Conservation (phyloP, 495 filamentous ascomycete genomes). For the Aspergillus olivimuriae region DNA sequence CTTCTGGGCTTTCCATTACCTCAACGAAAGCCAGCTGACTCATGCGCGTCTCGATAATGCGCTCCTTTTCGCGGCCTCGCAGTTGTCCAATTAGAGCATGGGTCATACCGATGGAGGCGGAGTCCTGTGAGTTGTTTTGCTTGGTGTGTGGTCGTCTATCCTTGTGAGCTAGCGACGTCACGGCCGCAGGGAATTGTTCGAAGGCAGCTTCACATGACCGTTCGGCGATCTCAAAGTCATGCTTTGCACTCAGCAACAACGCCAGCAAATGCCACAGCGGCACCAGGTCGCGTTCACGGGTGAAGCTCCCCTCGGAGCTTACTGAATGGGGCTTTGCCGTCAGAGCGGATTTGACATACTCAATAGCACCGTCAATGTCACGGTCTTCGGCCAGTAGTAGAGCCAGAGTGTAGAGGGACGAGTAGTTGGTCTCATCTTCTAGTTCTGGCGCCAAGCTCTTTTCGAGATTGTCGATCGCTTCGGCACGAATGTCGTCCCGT, state of each 20-base stretch:
- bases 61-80: constrained; percentile 69
- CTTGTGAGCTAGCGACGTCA: constrained; percentile 47
- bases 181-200: constrained; percentile 64
- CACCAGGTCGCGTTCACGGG: constrained; percentile 36
- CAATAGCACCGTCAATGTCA: constrained; percentile 69
- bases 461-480: constrained; percentile 67
- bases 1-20: constrained; percentile 69
- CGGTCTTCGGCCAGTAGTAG: constrained; percentile 73
- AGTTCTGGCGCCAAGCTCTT: constrained; percentile 61
- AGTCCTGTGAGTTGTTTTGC: constrained; percentile 30
- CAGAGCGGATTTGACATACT: constrained; percentile 61
- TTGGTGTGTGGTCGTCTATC: constrained; percentile 28
- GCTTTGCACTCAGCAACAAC: constrained; percentile 74
- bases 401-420: constrained; percentile 73
- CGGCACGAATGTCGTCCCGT: constrained; percentile 60
- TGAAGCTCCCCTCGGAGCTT: constrained; percentile 19
- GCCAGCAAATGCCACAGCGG: constrained; percentile 77
- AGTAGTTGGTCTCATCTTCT: constrained; percentile 54
- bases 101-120: constrained; percentile 12
- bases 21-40: constrained; percentile 84
- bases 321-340: constrained; percentile 26
- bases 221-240: constrained; percentile 74
- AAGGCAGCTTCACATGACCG: constrained; percentile 84
- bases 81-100: constrained; percentile 63
- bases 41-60: constrained; percentile 86